Conservation (phyloP, 2,329 filamentous ascomycete genomes). For the Fusarium camptoceras region DNA sequence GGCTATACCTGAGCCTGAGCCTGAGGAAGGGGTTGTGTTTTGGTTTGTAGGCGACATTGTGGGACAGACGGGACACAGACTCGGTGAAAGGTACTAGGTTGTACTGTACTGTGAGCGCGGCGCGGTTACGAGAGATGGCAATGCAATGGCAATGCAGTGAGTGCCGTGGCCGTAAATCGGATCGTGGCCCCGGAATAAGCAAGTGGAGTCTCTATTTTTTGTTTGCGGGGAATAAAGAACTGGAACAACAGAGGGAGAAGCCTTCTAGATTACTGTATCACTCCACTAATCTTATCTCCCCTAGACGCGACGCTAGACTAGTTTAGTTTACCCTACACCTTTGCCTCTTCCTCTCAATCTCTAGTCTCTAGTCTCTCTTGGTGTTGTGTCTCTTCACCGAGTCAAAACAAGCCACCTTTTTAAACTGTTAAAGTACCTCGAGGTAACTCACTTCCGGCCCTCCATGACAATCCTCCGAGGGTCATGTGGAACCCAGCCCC, state of each 20-base stretch:
- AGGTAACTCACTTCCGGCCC: conserved; percentile 33
- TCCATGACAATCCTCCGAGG: conserved; percentile 12
- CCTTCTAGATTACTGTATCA: conserved; percentile 18
- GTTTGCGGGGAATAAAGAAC: conserved; percentile 34
- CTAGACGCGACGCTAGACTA: background rate
- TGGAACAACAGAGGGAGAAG: background rate
- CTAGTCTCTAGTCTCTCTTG: background rate
- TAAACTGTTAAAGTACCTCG: conserved; percentile 20
- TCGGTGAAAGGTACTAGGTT: conserved; percentile 8
- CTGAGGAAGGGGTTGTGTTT: conserved; percentile 16
- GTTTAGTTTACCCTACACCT: conserved; percentile 27
- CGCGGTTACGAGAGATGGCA: conserved; percentile 18
- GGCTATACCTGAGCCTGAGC: background rate
- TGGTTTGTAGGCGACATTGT: conserved; percentile 17
- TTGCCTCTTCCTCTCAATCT: background rate
- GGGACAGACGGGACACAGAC: background rate
- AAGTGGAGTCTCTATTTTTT: conserved; percentile 34
- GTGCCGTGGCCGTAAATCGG: conserved; percentile 34
- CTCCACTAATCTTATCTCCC: background rate
- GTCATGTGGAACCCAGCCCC: conserved; percentile 18
- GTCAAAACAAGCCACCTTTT: conserved; percentile 9
- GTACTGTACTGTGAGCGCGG: background rate
- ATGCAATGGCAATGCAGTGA: conserved; percentile 5
- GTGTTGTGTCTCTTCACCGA: conserved; percentile 1
- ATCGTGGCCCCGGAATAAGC: conserved; percentile 38